A percentile compares a stretch with the other conserved stretches of the same genome.
phyloP scores from a whole-genome alignment of 2,329 filamentous ascomycete species.

The Neonectria sp. region DNA sequence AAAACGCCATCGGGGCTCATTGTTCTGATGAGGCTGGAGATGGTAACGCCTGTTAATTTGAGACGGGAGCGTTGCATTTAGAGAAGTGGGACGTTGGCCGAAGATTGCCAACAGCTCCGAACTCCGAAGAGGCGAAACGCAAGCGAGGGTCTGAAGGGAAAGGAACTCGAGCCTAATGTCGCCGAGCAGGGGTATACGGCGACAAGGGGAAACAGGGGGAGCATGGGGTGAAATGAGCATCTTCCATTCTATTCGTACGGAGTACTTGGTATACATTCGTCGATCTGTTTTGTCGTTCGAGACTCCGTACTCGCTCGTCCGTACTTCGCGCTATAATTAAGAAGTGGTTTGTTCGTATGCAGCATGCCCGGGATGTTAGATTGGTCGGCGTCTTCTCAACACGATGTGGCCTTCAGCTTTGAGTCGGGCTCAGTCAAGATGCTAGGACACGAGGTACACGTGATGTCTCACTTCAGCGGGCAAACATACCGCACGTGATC shows the following conservation, averaged over 20 bases:
- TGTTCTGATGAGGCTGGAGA: neutral
- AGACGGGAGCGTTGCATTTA: conserved; percentile 10
- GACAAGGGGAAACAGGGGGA: conserved; percentile 1
- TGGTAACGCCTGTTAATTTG: conserved; percentile 10
- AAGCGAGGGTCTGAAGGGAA: neutral
- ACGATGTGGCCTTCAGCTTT: neutral
- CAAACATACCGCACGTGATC: neutral
- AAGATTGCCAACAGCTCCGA: neutral
- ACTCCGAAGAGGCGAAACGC: conserved; percentile 2
- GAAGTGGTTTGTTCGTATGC: neutral
- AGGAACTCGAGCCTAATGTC: neutral
- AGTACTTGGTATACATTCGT: neutral
- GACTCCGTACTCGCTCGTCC: neutral
- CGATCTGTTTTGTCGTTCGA: neutral
- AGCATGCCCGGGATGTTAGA: neutral
- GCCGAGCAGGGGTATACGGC: neutral
- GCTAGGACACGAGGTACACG: neutral
- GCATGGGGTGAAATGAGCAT: neutral
- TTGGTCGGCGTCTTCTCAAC: neutral
- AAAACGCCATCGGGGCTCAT: neutral
- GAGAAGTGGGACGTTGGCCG: conserved; percentile 9
- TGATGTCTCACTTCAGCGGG: no score
- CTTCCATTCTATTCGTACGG: neutral
- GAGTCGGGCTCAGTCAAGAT: neutral
- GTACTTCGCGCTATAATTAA: neutral